Evolutionary conservation across 371 early-diverging fungal species (phyloP).

Genomic region (Nosema muscidifuracis): DNA sequence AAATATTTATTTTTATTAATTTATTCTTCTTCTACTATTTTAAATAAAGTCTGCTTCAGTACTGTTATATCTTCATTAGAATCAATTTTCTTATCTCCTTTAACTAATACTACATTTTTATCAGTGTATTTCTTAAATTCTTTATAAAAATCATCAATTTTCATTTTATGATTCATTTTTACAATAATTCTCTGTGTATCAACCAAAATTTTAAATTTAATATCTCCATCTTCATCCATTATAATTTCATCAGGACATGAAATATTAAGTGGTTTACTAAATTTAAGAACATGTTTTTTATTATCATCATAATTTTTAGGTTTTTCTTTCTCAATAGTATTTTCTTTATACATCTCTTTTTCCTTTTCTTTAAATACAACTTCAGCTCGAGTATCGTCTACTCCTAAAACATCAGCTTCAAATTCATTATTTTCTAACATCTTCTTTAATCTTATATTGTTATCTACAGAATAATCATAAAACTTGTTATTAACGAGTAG

Average conservation of each 20-base stretch:
- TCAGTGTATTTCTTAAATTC: constrained; percentile 25
- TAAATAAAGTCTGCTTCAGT: neutral
- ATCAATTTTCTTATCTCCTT: neutral
- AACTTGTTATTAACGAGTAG: constrained; percentile 36
- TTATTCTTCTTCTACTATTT: neutral
- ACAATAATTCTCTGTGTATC: constrained; percentile 12
- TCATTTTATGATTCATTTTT: constrained; percentile 6
- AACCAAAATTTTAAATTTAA: constrained; percentile 30
- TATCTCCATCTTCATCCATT: constrained; percentile 27
- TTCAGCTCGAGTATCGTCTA: constrained; percentile 13
- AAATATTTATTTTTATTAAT: no score
- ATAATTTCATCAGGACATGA: constrained; percentile 12
- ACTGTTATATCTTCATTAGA: no score
- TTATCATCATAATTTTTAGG: neutral
- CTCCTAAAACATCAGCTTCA: constrained; percentile 22
- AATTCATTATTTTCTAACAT: constrained; percentile 35
- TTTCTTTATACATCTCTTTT: constrained; percentile 22
- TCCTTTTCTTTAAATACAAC: constrained; percentile 13
- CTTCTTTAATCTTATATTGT: constrained; percentile 32
- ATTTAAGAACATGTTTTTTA: constrained; percentile 6
- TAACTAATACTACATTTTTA: neutral
- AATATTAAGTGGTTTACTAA: neutral
- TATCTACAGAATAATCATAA: constrained; percentile 24
- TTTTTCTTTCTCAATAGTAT: neutral
- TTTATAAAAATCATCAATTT: constrained; percentile 20